phyloP scores from a whole-genome alignment of 192 early-diverging fungal genomes.

The Backusella luteola region DNA sequence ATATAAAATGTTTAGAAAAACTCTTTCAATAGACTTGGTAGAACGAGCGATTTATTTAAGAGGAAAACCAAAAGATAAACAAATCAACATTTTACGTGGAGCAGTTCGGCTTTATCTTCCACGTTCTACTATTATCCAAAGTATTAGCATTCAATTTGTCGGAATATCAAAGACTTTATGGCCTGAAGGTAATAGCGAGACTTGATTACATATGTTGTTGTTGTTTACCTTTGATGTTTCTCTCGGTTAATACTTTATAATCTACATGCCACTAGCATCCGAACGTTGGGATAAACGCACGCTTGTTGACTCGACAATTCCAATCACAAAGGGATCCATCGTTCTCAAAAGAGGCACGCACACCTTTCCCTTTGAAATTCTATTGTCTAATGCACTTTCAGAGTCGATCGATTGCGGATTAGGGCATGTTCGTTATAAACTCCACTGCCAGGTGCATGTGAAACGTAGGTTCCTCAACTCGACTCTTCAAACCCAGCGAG shows the following conservation, averaged over 20 bases:
- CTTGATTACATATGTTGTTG: background rate
- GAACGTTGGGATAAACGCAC: conserved; percentile 30
- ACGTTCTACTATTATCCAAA: conserved; percentile 10
- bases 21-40: conserved; percentile 29
- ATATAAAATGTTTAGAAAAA: conserved; percentile 22
- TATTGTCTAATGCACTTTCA: conserved; percentile 29
- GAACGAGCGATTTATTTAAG: conserved; percentile 30
- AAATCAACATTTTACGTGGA: conserved; percentile 29
- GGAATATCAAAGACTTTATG: conserved; percentile 34
- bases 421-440: conserved; percentile 27
- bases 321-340: background rate
- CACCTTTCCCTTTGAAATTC: conserved; percentile 32
- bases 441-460: conserved; percentile 22
- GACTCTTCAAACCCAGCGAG: background rate
- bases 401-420: conserved; percentile 34
- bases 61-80: conserved; percentile 17
- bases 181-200: conserved; percentile 27
- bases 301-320: conserved; percentile 20
- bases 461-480: conserved; percentile 9
- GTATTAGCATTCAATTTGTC: conserved; percentile 25
- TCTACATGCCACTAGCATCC: background rate
- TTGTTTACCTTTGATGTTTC: conserved; percentile 1
- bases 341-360: conserved; percentile 14
- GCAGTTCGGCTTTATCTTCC: conserved; percentile 13
- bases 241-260: background rate